phyloP scores from a whole-genome alignment of 2,329 filamentous ascomycete species.

The Beauveria sp. region DNA sequence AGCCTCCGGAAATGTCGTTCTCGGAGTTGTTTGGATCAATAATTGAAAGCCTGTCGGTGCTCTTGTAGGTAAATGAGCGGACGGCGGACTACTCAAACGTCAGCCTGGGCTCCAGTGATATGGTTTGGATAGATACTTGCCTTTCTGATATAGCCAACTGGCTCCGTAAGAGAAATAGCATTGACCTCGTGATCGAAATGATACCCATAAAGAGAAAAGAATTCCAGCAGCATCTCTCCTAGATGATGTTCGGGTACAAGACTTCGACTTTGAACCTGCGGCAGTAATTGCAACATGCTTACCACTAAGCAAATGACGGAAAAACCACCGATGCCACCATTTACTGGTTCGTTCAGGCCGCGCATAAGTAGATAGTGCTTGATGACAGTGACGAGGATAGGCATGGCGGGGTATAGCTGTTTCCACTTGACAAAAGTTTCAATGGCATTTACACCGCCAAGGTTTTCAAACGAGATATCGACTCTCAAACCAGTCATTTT shows the following conservation, averaged over 20 bases:
- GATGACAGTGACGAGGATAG: conserved; percentile 74
- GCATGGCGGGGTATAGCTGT: conserved; percentile 72
- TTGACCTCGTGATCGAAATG: conserved; percentile 62
- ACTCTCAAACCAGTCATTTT: conserved; percentile 69
- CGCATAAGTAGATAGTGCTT: conserved; percentile 92
- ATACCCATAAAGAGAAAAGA: conserved; percentile 84
- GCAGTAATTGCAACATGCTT: conserved; percentile 76
- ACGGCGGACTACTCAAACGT: conserved; percentile 33
- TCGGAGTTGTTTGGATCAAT: conserved; percentile 79
- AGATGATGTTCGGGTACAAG: conserved; percentile 59
- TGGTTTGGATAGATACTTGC: conserved; percentile 33
- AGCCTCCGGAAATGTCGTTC: conserved; percentile 90
- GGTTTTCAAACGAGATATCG: conserved; percentile 92
- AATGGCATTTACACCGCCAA: conserved; percentile 72
- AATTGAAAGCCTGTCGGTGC: conserved; percentile 67
- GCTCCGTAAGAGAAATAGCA: conserved; percentile 70
- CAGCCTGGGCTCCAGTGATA: background rate
- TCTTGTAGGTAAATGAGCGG: conserved; percentile 45
- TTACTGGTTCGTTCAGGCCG: conserved; percentile 83
- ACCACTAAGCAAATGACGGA: conserved; percentile 90
- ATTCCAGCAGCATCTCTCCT: conserved; percentile 75
- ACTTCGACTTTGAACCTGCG: conserved; percentile 55
- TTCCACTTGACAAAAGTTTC: conserved; percentile 78
- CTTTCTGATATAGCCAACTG: conserved; percentile 66
- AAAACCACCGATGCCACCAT: conserved; percentile 88